Evolutionary conservation across 305 asterid genomes (phyloP).

Genomic region (Fraxinus dipetala): DNA sequence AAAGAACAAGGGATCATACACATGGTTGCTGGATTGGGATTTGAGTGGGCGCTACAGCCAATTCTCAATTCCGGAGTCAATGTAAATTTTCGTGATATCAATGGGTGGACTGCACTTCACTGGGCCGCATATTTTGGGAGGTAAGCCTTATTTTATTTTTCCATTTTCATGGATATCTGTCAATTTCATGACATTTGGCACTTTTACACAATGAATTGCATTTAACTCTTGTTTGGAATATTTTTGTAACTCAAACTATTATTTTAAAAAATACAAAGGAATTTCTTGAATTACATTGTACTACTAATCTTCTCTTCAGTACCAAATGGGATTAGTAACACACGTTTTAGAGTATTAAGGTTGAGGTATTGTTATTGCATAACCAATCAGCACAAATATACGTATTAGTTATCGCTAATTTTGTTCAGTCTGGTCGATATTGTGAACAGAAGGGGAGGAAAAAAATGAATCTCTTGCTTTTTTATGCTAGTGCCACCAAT

Average conservation of each 20-base stretch:
- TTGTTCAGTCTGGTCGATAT: neutral
- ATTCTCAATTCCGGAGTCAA: conserved; percentile 74
- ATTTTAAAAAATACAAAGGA: neutral
- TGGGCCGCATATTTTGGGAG: conserved; percentile 99
- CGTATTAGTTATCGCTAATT: neutral
- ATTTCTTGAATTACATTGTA: neutral
- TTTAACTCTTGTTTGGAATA: neutral
- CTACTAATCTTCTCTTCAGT: neutral
- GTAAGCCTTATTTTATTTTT: conserved; percentile 33
- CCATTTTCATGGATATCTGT: neutral
- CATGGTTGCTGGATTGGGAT: conserved; percentile 88
- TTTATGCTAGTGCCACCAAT: neutral
- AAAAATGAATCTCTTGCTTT: neutral
- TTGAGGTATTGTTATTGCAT: neutral
- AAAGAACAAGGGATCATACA: conserved; percentile 94
- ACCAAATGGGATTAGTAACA: neutral
- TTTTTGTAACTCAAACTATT: neutral
- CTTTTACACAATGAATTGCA: neutral
- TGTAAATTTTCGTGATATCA: conserved; percentile 78
- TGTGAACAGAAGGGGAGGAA: neutral
- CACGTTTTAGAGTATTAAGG: neutral
- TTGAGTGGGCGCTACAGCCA: conserved; percentile 91
- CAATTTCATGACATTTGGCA: neutral
- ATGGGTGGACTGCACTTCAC: conserved; percentile 98
- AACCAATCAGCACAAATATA: neutral